Conservation (phyloP, 2,329 filamentous ascomycete species). For the Neopestalotiopsis sp. region DNA sequence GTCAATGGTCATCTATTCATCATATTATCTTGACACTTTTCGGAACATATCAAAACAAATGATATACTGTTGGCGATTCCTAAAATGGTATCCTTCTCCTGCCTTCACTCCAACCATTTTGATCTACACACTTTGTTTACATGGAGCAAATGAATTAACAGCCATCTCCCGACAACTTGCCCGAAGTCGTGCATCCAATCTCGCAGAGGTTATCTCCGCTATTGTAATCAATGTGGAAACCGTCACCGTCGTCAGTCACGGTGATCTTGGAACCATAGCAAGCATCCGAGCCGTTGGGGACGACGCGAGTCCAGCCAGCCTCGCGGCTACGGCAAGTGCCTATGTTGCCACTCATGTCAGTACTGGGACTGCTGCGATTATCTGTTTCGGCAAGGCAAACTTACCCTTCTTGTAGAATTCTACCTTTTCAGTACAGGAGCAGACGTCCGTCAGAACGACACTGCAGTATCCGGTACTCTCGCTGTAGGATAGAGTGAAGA, state of each 20-base stretch:
- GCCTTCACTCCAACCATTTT: too few relatives aligned
- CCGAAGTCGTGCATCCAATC: neutral
- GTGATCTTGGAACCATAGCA: neutral
- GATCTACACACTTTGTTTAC: too few relatives aligned
- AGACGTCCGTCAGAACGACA: neutral
- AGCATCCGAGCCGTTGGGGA: neutral
- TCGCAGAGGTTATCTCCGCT: neutral
- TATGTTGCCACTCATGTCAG: neutral
- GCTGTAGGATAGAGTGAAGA: neutral
- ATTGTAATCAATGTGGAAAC: neutral
- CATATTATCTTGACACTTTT: too few relatives aligned
- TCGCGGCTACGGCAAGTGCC: neutral
- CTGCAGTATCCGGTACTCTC: neutral
- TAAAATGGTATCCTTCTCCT: too few relatives aligned
- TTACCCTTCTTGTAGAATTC: neutral
- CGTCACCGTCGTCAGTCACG: neutral
- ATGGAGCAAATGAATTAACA: neutral
- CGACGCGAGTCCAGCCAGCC: neutral
- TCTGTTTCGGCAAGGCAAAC: too few relatives aligned
- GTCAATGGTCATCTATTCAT: too few relatives aligned
- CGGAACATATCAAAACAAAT: too few relatives aligned
- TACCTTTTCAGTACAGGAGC: neutral
- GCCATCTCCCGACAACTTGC: conserved; percentile 5
- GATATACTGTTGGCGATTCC: too few relatives aligned
- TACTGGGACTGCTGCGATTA: too few relatives aligned